Base-by-base conservation (phyloP, 805 yeast species). In the Yarrowia bubula region DNA sequence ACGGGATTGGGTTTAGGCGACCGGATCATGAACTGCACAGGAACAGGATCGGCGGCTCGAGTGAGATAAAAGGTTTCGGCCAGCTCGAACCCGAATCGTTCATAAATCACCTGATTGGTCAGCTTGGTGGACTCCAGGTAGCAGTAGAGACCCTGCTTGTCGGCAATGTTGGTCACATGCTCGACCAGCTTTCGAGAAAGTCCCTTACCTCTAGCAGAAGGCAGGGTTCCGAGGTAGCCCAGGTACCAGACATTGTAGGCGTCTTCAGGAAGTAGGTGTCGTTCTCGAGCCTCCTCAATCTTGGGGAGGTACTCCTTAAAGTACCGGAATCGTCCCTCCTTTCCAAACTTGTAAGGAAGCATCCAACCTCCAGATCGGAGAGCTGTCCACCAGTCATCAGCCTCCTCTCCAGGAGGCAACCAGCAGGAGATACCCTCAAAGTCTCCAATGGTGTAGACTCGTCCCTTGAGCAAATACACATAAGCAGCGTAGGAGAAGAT, bases 111-210 rank as follows among this genome's bases (percentile, higher is more conserved):
- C 46, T 84, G 76, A 70, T 84, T 85, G 62, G 79, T 76, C 11
- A 82, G 82, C 73, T 82, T 84, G 39, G 87, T 83, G 50, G 84
- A 79, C 72, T 85, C 88, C 68, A 85, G 77, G 72, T 85, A 85
- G 65, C 79, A 72, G 14, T 77, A 73, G 44, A 75, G 74, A 31
- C 78, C 78, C 22, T 68, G 68, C 32, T 73, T 66, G 63, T 74
- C 73, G 64, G 67, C 79, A 18, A 81, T 76, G 47, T 81, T 80
- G 65, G 83, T 76, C 60, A 82, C 83, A 71, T 77, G 79, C 67
- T 83, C 81, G 55, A 84, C 75, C 66, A 85, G 75, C 66, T 78
- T 75, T 71, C 83, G 78, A 41, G 86, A 86, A 68, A 83, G 77
- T 31, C 87, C 87, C 70, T 82, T 82, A 63, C 88, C 88, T 70